Percentiles rank a stretch among this genome's conserved stretches.
Conservation (phyloP, 2,329 filamentous ascomycete species). For the Alternaria sp. region DNA sequence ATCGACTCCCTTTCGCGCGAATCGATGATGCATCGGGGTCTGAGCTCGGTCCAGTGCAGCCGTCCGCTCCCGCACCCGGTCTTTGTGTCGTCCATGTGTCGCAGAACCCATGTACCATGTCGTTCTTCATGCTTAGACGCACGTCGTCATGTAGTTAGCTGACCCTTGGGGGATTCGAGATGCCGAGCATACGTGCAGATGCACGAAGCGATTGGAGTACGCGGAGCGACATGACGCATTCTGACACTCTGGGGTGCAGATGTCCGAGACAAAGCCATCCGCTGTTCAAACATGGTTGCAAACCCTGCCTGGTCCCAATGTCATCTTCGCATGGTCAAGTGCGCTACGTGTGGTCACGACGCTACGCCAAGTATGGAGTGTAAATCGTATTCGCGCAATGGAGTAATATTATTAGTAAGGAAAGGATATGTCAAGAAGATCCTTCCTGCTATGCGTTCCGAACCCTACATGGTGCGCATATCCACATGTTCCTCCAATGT, state of each 20-base stretch:
- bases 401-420: conserved; percentile 40
- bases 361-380: not conserved
- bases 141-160: not conserved
- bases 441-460: conserved; percentile 19
- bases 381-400: conserved; percentile 9
- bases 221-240: not conserved
- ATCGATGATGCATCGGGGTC: conserved; percentile 9
- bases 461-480: conserved; percentile 11
- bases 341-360: not conserved
- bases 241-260: conserved; percentile 20
- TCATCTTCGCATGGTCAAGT: not conserved
- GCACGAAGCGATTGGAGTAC: conserved; percentile 1
- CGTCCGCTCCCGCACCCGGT: conserved; percentile 16
- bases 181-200: conserved; percentile 6
- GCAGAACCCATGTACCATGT: conserved; percentile 26
- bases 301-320: not conserved
- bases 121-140: conserved; percentile 1
- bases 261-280: conserved; percentile 8
- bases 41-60: conserved; percentile 8
- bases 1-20: conserved; percentile 6
- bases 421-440: conserved; percentile 19
- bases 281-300: conserved; percentile 4
- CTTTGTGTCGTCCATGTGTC: conserved; percentile 20
- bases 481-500: conserved; percentile 12
- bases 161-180: conserved; percentile 3